Evolutionary conservation across 177 flowering plant species (phyloP).

Genomic region (Vitis hybrid): DNA sequence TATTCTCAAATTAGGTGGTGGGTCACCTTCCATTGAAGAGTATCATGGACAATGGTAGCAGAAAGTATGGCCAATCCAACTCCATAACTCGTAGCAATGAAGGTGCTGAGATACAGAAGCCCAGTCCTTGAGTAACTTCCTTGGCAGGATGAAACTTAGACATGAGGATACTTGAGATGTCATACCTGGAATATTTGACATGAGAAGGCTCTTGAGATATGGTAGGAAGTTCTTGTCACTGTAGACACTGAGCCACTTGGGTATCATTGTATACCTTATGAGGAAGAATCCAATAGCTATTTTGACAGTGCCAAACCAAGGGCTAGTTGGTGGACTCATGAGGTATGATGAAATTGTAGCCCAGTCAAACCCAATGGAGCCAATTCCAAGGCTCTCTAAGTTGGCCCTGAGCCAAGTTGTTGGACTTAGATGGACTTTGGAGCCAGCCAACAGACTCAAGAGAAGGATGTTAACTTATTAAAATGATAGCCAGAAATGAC

Average conservation of each 20-base stretch:
- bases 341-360: slow-evolving; percentile 48
- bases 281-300: slow-evolving; percentile 48
- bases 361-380: slow-evolving; percentile 56
- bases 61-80: slow-evolving; percentile 57
- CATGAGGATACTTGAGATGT: slow-evolving; percentile 36
- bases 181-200: slow-evolving; percentile 26
- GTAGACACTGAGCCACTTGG: slow-evolving; percentile 44
- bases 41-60: slow-evolving; percentile 49
- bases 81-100: slow-evolving; percentile 58
- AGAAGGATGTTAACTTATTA: slow-evolving; percentile 36
- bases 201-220: slow-evolving; percentile 38
- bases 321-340: slow-evolving; percentile 61
- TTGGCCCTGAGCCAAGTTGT: slow-evolving; percentile 53
- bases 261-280: slow-evolving; percentile 50
- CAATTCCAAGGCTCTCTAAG: slow-evolving; percentile 47
- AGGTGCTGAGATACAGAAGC: slow-evolving; percentile 43
- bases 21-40: slow-evolving; percentile 53
- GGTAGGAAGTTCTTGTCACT: slow-evolving; percentile 56
- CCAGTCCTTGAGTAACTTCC: slow-evolving; percentile 32
- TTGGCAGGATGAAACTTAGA: slow-evolving; percentile 40
- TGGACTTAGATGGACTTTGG: slow-evolving; percentile 51
- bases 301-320: slow-evolving; percentile 67
- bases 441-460: slow-evolving; percentile 61
- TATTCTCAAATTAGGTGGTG: too few species aligned
- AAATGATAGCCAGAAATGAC: slow-evolving; percentile 54